Percentiles rank a stretch among this genome's conserved stretches.
These are phyloP conservation scores for Nicotiana obtusifolia DNA, from an alignment of 257 asterid genomes.

Conservation along the genomic window DNA sequence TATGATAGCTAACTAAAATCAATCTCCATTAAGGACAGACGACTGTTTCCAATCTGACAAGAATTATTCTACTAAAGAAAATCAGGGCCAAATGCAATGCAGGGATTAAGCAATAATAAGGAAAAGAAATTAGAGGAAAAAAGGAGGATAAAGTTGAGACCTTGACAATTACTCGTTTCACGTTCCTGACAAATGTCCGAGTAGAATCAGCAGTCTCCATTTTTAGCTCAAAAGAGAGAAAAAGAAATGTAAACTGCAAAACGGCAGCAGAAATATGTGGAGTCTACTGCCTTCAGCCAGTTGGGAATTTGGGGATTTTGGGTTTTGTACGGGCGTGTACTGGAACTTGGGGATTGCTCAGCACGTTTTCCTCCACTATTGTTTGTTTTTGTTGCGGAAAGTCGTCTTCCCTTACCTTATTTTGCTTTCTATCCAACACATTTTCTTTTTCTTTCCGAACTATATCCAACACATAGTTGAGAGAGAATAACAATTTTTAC, in stretches of 20 bases:
- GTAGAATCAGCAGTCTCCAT: slow-evolving; percentile 1
- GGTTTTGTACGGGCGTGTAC: background rate
- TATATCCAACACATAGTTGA: too few relatives aligned
- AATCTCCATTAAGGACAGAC: background rate
- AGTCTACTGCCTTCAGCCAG: background rate
- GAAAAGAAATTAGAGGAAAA: background rate
- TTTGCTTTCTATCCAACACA: too few relatives aligned
- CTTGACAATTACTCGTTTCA: slow-evolving; percentile 2
- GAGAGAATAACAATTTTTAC: too few relatives aligned
- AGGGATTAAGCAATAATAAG: background rate
- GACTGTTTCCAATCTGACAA: slow-evolving; percentile 1
- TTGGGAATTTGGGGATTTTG: background rate
- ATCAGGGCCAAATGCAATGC: background rate
- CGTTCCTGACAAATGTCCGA: slow-evolving; percentile 3
- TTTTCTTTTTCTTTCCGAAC: too few relatives aligned
- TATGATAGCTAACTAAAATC: background rate
- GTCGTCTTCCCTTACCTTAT: too few relatives aligned
- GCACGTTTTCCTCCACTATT: background rate
- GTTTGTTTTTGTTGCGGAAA: background rate
- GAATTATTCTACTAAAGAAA: background rate
- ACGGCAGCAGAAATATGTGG: background rate
- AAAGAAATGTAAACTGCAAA: background rate
- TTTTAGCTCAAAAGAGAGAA: background rate
- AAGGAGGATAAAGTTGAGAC: background rate
- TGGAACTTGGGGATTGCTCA: background rate